Percentiles rank a stretch among this genome's conserved stretches.
Conservation (phyloP, 2,329 filamentous ascomycete species). For the Mariannaea sp. region DNA sequence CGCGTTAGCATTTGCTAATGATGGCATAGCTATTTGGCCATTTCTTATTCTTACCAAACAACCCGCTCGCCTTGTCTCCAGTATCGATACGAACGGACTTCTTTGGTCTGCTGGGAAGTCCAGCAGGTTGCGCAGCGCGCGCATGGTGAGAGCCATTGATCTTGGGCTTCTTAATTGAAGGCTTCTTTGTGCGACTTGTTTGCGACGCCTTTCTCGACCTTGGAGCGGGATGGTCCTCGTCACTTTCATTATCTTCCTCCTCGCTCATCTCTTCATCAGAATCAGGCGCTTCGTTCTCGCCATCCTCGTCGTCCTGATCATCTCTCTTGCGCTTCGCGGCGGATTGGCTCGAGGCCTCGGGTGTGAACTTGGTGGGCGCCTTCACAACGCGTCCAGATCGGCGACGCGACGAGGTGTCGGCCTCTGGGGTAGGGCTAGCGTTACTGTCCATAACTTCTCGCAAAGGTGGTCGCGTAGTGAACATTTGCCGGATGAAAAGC, state of each 20-base stretch:
- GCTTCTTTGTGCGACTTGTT: conserved; percentile 56
- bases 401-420: conserved; percentile 60
- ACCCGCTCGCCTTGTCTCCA: conserved; percentile 55
- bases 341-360: conserved; percentile 50
- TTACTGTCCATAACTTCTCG: conserved; percentile 57
- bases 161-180: conserved; percentile 67
- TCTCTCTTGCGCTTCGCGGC: conserved; percentile 63
- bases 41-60: conserved; percentile 56
- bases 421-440: conserved; percentile 58
- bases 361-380: conserved; percentile 63
- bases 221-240: conserved; percentile 47
- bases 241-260: conserved; percentile 55
- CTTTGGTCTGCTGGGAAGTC: conserved; percentile 59
- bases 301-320: conserved; percentile 51
- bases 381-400: conserved; percentile 71
- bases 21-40: conserved; percentile 2
- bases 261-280: conserved; percentile 52
- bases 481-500: conserved; percentile 28
- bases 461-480: conserved; percentile 27
- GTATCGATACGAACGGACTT: conserved; percentile 60
- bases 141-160: conserved; percentile 58
- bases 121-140: conserved; percentile 45
- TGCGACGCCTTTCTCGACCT: conserved; percentile 49
- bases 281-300: conserved; percentile 53
- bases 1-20: conserved; percentile 31